Base-by-base conservation (phyloP, 352 stramenopile species). In the Elongisporangium anandrum region DNA sequence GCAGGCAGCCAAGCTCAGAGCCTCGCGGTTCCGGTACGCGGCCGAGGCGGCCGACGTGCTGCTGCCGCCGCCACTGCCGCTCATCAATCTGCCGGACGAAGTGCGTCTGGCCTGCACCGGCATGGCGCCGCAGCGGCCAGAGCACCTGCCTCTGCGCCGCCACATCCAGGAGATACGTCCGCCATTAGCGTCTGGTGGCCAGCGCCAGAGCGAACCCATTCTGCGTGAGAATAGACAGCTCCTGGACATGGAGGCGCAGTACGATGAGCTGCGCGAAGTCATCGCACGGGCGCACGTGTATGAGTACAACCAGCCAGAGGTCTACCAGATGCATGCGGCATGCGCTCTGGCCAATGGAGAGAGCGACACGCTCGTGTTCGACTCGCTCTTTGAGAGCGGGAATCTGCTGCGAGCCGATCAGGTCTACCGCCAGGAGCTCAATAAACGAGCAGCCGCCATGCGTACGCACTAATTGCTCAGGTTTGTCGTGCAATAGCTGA, bases 301-400 rank as follows among this genome's bases (percentile, higher is more conserved):
- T 57, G 80, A 87, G 60, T 94, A 94, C 73, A 91, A 91, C 52
- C 66, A 77, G 12, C 69, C 78, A 0, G 57, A 73, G 19, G 56
- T 88, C 3, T 73, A 60, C 24, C 54, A 66, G 49, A 59, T 74
- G 57, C 65, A 66, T 48, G 72, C 57, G 0, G 66, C 76, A 1
- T 41, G 29, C 9, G 29, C 29, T 41, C 29, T 41, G 29, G 29
- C 29, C 29, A 41, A 41, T 41, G 29, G 9, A 8, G 56, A 70
- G 1, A 60, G 78, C 3, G 73, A 90, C 22, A 89, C 81, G 2
- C 77, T 94, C 19, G 47, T 70, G 3, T 92, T 92, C 41, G 82
- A 92, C 52, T 83, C 85, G 20, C 64, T 91, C 7, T 94, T 94
- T 53, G 85, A 94, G 66, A 81, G 75, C 24, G 85, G 85, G 4